Evolutionary conservation across 441 rosid genomes (phyloP), one percentile per base, ranked within the genome.

Genomic region (Pelargonium myrrhifolium): DNA sequence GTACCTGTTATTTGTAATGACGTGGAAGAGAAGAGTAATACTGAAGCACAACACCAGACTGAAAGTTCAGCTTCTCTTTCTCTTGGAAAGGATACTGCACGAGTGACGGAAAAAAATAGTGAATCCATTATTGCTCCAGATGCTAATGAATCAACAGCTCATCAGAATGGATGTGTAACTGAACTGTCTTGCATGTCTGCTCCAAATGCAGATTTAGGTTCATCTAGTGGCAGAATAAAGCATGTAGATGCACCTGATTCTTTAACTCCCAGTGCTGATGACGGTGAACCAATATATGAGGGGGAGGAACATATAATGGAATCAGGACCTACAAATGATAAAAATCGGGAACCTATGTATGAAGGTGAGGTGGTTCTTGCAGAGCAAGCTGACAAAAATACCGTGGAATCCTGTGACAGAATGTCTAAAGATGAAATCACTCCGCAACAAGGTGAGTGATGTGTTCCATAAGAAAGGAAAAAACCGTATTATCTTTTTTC

Each of bases 351-450:
- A 49, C 98, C 98, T 63, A 77, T 89, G 69, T 90, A 93, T 72
- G 98, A 93, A 85, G 99, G 99, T 72, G 99, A 94, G 79, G 89
- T 84, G 37, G 79, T 88, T 79, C 97, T 88, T 77, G 97, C 98
- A 1, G 82, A 87, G 74, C 89, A 81, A 76, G 82, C 82, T 70
- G 97, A 84, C 78, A 83, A 84, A 78, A 73, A 60, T 47, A 67
- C 65, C 42, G 65, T 14, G 43, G 84, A 79, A 65, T 75, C 79
- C 70, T 68, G 72, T 68, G 69, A 76, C 72, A 84, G 75, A 26
- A 74, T 64, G 65, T 68, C 77, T 47, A 80, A 76, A 14, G 86
- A 76, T 76, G 91, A 82, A 69, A 85, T 93, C 72, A 86, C 93
- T 45, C 84, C 78, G 49, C 76, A 77, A 72, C 86, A 91, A 75